A percentile compares a stretch with the other conserved stretches of the same genome.
phyloP scores from a whole-genome alignment of 148 eudicot species.

The Silene latifolia region DNA sequence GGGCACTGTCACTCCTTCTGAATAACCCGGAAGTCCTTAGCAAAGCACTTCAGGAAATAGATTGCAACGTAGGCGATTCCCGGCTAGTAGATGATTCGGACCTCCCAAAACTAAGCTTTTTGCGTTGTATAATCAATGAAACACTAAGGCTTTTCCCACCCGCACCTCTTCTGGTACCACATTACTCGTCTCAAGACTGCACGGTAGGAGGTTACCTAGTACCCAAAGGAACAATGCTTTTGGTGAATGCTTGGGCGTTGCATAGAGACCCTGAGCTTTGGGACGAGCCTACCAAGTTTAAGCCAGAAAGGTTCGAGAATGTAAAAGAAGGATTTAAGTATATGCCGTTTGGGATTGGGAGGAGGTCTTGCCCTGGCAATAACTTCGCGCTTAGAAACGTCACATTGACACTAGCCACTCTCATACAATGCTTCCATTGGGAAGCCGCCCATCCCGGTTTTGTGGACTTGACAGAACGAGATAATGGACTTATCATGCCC shows the following conservation, averaged over 20 bases:
- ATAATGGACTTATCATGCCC: not conserved
- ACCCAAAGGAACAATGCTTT: constrained; percentile 25
- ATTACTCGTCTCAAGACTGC: constrained; percentile 25
- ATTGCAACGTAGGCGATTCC: constrained; percentile 1
- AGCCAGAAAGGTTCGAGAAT: constrained; percentile 29
- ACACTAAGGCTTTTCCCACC: constrained; percentile 29
- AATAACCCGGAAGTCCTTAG: constrained; percentile 20
- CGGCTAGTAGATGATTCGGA: constrained; percentile 28
- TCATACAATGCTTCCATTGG: constrained; percentile 34
- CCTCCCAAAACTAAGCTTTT: constrained; percentile 19
- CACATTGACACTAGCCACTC: constrained; percentile 22
- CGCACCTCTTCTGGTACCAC: constrained; percentile 29
- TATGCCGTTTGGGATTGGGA: constrained; percentile 35
- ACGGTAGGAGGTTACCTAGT: constrained; percentile 29
- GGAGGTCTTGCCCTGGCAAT: constrained; percentile 28
- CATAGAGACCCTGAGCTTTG: constrained; percentile 26
- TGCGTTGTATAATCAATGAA: constrained; percentile 27
- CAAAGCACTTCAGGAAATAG: constrained; percentile 25
- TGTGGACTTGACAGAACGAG: constrained; percentile 20
- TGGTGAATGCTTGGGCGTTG: constrained; percentile 32
- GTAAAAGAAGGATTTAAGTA: constrained; percentile 25
- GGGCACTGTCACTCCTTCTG: constrained; percentile 30
- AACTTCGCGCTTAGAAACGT: constrained; percentile 27
- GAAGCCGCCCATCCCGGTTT: constrained; percentile 4
- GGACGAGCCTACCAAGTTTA: constrained; percentile 26